These are phyloP conservation scores for Skeletonema marinoi DNA, from an alignment of 108 stramenopile species.

Conservation along the genomic window DNA sequence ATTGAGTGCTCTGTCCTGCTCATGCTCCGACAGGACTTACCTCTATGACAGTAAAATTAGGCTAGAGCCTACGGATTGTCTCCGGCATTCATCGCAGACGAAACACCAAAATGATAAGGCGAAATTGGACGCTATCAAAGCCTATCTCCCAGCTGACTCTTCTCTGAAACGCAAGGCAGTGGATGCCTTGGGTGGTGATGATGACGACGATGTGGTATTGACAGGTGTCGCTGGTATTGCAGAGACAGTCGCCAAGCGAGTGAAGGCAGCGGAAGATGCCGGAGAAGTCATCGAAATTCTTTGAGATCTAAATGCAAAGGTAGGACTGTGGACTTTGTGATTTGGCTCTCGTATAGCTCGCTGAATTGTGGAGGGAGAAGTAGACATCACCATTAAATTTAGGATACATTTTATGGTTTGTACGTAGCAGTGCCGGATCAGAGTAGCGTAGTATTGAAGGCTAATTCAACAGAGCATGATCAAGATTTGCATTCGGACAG, in stretches of 20 bases:
- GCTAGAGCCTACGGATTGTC: not conserved
- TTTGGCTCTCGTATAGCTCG: too few relatives aligned
- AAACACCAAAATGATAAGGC: not conserved
- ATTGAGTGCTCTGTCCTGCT: not conserved
- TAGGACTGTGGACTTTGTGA: not conserved
- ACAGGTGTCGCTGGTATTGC: not conserved
- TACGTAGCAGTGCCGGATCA: too few relatives aligned
- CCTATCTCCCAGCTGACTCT: not conserved
- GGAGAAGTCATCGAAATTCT: not conserved
- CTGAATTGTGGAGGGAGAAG: too few relatives aligned
- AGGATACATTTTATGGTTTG: too few relatives aligned
- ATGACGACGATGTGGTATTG: not conserved
- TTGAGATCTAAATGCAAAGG: not conserved
- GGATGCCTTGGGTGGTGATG: not conserved
- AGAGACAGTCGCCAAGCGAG: not conserved
- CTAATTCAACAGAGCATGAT: too few relatives aligned
- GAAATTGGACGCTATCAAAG: not conserved
- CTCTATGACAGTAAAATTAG: too few relatives aligned
- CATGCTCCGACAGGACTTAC: not conserved
- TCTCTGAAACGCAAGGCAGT: not conserved
- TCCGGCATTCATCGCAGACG: not conserved
- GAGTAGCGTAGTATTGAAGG: too few relatives aligned
- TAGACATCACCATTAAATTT: too few relatives aligned
- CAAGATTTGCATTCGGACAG: too few relatives aligned
- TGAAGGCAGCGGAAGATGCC: slow-evolving; percentile 1